A percentile compares a stretch with the other conserved stretches of the same genome.
These are phyloP conservation scores for Ascocoryne sarcoides DNA, from an alignment of 2,329 filamentous ascomycete genomes.

Conservation along the genomic window DNA sequence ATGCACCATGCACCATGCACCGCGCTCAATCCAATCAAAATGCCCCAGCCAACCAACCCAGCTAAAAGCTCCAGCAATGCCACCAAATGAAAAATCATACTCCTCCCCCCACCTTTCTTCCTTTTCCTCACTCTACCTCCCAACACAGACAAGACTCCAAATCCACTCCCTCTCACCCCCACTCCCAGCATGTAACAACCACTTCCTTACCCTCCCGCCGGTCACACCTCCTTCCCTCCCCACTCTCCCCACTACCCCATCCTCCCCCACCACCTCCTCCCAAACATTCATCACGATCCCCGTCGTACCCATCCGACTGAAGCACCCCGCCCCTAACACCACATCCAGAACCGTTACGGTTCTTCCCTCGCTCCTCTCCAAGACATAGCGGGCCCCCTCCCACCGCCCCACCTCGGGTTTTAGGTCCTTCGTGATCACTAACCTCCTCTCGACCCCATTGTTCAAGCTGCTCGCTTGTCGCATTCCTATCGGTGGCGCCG, in stretches of 20 bases:
- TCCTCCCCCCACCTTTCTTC: too few species aligned
- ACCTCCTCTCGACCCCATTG: conserved; percentile 71
- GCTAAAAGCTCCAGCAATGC: too few species aligned
- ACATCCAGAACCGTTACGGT: conserved; percentile 14
- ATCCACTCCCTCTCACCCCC: conserved; percentile 24
- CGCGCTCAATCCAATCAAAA: too few species aligned
- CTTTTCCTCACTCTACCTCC: too few species aligned
- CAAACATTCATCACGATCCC: conserved; percentile 23
- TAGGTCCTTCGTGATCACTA: conserved; percentile 61
- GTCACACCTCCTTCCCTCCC: conserved; percentile 19
- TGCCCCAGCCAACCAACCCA: too few species aligned
- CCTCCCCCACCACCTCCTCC: conserved; percentile 22
- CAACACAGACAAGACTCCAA: conserved; percentile 12
- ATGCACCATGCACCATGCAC: too few species aligned
- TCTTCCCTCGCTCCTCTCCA: conserved; percentile 4
- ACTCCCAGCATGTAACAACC: conserved; percentile 20
- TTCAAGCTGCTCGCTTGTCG: conserved; percentile 50
- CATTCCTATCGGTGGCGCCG: conserved; percentile 59
- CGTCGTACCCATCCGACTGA: conserved; percentile 17
- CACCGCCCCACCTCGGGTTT: conserved; percentile 2
- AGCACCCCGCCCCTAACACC: conserved; percentile 18
- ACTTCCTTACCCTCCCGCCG: conserved; percentile 22
- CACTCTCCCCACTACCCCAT: conserved; percentile 21
- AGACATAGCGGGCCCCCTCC: too few species aligned
- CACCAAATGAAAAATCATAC: too few species aligned